Evolutionary conservation across 805 yeast species (phyloP).

Genomic region (Pichia ethanolica): DNA sequence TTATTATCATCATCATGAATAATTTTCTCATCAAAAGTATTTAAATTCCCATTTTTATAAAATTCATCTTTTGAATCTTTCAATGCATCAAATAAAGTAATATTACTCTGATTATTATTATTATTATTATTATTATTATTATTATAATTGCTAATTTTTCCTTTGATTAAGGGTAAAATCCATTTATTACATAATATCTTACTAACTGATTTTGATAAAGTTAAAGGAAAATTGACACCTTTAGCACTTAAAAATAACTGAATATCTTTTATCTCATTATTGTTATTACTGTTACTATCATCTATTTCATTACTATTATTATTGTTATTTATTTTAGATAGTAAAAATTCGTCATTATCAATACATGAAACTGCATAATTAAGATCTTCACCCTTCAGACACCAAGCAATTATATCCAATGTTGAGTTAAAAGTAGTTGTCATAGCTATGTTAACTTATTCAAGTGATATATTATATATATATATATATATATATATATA

Average conservation of each 20-base stretch:
- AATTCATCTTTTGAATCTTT: not conserved
- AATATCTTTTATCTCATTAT: not conserved
- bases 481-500: no score
- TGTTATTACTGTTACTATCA: not conserved
- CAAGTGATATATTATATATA: no score
- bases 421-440: not conserved
- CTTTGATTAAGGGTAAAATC: not conserved
- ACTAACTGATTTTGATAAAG: not conserved
- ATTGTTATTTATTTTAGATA: not conserved
- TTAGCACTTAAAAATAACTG: not conserved
- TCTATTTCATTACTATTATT: not conserved
- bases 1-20: not conserved
- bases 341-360: not conserved
- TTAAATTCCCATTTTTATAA: not conserved
- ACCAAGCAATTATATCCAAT: not conserved
- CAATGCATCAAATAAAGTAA: not conserved
- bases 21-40: no score
- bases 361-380: not conserved
- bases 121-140: not conserved
- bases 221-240: conserved; percentile 3
- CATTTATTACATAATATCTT: not conserved
- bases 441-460: no score
- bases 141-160: not conserved
- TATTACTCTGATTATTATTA: not conserved
- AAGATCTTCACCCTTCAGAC: conserved; percentile 4